phyloP scores from a whole-genome alignment of 164 flowering plant genomes.

The Macadamia tetraphylla region DNA sequence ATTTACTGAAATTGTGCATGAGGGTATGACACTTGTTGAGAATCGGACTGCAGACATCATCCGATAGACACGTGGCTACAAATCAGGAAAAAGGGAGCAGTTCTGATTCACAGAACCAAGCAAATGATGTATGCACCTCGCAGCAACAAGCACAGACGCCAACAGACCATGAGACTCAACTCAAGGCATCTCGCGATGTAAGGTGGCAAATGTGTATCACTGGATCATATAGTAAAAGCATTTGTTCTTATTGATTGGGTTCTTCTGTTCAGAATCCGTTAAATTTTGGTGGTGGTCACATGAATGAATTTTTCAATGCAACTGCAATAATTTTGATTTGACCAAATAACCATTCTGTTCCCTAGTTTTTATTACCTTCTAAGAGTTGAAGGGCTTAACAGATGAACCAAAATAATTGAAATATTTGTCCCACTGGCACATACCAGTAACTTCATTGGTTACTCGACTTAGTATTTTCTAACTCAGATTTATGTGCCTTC shows the following conservation, averaged over 20 bases:
- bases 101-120: slow-evolving; percentile 31
- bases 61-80: slow-evolving; percentile 75
- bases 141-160: slow-evolving; percentile 36
- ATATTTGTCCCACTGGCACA: too few relatives aligned
- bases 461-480: too few relatives aligned
- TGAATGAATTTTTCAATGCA: too few relatives aligned
- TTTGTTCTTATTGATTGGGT: background rate
- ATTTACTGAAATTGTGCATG: slow-evolving; percentile 34
- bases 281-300: background rate
- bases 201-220: slow-evolving; percentile 70
- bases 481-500: too few relatives aligned
- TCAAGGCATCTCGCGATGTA: slow-evolving; percentile 99
- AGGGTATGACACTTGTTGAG: slow-evolving; percentile 75
- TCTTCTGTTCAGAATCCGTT: slow-evolving; percentile 1
- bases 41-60: slow-evolving; percentile 75
- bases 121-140: slow-evolving; percentile 17
- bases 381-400: too few relatives aligned
- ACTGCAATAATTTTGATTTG: too few relatives aligned
- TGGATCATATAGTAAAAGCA: slow-evolving; percentile 20
- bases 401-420: too few relatives aligned
- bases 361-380: too few relatives aligned
- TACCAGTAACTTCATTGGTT: too few relatives aligned
- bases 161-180: slow-evolving; percentile 69
- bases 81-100: slow-evolving; percentile 45
- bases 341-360: too few relatives aligned